A percentile compares a stretch with the other conserved stretches of the same genome.
phyloP scores from a whole-genome alignment of 495 filamentous ascomycete genomes.

The Jackrogersella multiformis region DNA sequence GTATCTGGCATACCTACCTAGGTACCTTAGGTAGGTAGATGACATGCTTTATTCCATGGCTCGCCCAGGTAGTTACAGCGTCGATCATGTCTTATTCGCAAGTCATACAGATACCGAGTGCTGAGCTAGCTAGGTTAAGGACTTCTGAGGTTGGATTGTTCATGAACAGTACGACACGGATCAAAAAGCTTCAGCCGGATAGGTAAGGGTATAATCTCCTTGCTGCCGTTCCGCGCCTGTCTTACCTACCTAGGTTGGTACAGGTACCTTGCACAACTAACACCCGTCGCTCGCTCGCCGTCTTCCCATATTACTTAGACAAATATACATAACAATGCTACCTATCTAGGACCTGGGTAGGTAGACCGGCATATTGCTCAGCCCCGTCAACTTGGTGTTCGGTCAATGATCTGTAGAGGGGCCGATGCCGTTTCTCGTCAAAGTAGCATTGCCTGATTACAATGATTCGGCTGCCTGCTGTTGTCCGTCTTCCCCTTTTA shows the following conservation, averaged over 20 bases:
- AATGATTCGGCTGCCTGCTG: neutral
- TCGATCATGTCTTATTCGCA: slow-evolving; percentile 15
- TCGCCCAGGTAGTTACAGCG: too few species aligned
- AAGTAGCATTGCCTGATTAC: neutral
- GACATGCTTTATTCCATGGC: too few species aligned
- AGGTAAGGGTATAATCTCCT: slow-evolving; percentile 2
- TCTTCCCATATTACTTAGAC: neutral
- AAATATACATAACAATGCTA: neutral
- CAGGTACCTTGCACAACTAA: neutral
- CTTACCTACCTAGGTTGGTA: too few species aligned
- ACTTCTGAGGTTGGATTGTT: neutral
- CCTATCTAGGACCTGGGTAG: too few species aligned
- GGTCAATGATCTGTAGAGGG: neutral
- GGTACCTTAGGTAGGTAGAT: too few species aligned
- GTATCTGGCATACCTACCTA: too few species aligned
- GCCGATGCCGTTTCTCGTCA: neutral
- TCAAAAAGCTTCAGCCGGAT: neutral
- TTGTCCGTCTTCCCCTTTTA: neutral
- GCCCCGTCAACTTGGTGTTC: too few species aligned
- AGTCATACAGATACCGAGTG: neutral
- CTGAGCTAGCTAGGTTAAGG: neutral
- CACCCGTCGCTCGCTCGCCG: neutral
- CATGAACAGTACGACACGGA: neutral
- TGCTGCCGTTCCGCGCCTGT: neutral
- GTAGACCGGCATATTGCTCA: too few species aligned